A percentile compares a stretch with the other conserved stretches of the same genome.
Evolutionary conservation across 2,329 filamentous ascomycete genomes (phyloP).

Genomic region (Aspergillus sp.): DNA sequence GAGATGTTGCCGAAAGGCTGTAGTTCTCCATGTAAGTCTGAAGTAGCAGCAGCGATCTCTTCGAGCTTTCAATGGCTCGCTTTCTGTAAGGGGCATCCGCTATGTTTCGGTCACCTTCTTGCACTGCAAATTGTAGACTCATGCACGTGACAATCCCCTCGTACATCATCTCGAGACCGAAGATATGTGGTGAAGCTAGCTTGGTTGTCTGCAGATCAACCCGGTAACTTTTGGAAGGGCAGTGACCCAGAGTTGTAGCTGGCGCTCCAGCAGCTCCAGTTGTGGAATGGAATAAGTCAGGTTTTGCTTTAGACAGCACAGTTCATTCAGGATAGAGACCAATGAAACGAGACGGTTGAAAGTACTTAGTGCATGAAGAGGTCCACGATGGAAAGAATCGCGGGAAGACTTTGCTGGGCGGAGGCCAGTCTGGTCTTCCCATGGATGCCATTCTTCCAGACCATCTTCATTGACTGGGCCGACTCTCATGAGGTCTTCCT

Average conservation of each 20-base stretch:
- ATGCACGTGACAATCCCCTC: slow-evolving; percentile 22
- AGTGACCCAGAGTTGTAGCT: slow-evolving; percentile 27
- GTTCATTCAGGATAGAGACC: slow-evolving; percentile 28
- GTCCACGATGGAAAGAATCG: slow-evolving; percentile 30
- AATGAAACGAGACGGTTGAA: slow-evolving; percentile 48
- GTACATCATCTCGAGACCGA: slow-evolving; percentile 30
- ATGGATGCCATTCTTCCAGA: slow-evolving; percentile 70
- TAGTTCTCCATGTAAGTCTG: slow-evolving; percentile 37
- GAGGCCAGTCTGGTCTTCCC: slow-evolving; percentile 49
- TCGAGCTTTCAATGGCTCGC: slow-evolving; percentile 30
- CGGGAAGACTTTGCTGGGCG: slow-evolving; percentile 19
- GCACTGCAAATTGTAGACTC: slow-evolving; percentile 20
- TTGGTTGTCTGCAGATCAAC: slow-evolving; percentile 22
- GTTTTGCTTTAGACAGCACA: slow-evolving; percentile 23
- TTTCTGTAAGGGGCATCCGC: slow-evolving; percentile 15
- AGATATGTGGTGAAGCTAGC: slow-evolving; percentile 26
- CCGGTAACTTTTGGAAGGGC: slow-evolving; percentile 25
- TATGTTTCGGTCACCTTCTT: slow-evolving; percentile 17
- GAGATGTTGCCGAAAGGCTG: slow-evolving; percentile 34
- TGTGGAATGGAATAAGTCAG: slow-evolving; percentile 17
- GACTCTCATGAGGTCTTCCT: slow-evolving; percentile 47
- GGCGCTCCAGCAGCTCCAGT: slow-evolving; percentile 24
- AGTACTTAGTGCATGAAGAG: slow-evolving; percentile 46
- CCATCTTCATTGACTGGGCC: slow-evolving; percentile 59
- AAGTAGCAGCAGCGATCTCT: slow-evolving; percentile 30